phyloP scores from a whole-genome alignment of 257 asterid species.

The Solanum tarapatanum region DNA sequence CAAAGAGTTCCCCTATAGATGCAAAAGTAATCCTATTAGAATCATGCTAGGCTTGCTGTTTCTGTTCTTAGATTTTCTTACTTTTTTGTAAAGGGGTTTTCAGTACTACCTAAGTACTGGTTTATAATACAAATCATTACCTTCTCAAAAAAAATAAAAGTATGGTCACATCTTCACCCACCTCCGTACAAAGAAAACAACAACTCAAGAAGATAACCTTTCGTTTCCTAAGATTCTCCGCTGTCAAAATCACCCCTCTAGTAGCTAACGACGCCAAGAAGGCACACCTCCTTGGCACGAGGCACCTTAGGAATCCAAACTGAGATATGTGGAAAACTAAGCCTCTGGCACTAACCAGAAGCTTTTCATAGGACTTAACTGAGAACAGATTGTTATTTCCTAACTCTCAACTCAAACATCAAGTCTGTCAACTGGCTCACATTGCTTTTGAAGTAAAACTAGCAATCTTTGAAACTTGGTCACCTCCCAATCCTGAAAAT shows the following conservation, averaged over 20 bases:
- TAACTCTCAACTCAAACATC: neutral
- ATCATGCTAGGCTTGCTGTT: no score
- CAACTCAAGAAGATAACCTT: neutral
- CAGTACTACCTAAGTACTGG: no score
- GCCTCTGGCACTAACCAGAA: neutral
- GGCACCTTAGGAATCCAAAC: neutral
- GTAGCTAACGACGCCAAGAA: neutral
- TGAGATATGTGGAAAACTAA: neutral
- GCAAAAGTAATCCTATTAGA: no score
- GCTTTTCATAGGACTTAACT: neutral
- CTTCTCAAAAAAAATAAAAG: no score
- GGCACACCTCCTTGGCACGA: neutral
- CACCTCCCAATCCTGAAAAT: neutral
- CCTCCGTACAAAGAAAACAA: neutral
- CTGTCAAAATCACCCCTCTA: neutral
- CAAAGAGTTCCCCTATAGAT: no score
- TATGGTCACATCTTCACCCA: neutral
- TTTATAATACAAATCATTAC: no score
- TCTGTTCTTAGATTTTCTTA: no score
- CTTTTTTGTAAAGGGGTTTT: no score
- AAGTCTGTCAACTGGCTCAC: neutral
- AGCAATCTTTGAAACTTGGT: neutral
- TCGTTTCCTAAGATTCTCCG: neutral
- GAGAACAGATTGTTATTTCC: neutral
- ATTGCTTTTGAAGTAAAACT: neutral